Evolutionary conservation across 352 stramenopile species (phyloP), one percentile per base, ranked within the genome.

Genomic region (Phytophthora macrochlamydospora): DNA sequence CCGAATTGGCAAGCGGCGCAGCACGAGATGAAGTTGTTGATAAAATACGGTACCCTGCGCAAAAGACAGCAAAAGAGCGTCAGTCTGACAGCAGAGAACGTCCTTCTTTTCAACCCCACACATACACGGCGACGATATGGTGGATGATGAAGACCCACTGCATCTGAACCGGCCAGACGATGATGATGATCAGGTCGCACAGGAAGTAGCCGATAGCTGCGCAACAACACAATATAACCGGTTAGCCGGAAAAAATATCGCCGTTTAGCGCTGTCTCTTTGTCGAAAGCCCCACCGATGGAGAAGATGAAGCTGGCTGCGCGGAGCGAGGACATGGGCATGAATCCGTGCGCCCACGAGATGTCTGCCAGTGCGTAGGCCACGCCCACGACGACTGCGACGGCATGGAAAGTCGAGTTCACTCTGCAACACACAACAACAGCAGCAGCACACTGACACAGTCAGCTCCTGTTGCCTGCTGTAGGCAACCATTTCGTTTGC

Each of bases 1-100:
- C 82, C 85, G 43, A 91, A 94, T 56, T 93, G 83, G 11, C 79
- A 89, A 13, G 85, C 83, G 9, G 78, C 83, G 54, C 87, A 94
- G 70, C 84, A 92, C 49, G 87, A 87, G 14, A 91, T 65, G 56
- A 94, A 94, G 69, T 94, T 94, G 81, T 94, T 93, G 71, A 94
- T 91, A 9, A 87, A 80, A 65, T 94, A 94, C 37, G 87, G 87
- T 8, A 93, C 64, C 11, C 85, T 93, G 59, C 37, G 4, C 4
- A 44, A 18, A 11, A 43, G 35, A 45, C 13, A 69, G 12, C 54
- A 14, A 33, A 5, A 29, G 6, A 37, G 28, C 35, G 24, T 56
- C 28, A 52, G 29, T 44, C 51, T 31, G 29, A 9, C 28, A 9
- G 7, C 2, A 13, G n/a, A 33, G 13, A 40, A 37, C 29, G 2